These are phyloP conservation scores for Candida patagonica DNA, from an alignment of 805 yeast genomes.

Conservation along the genomic window DNA sequence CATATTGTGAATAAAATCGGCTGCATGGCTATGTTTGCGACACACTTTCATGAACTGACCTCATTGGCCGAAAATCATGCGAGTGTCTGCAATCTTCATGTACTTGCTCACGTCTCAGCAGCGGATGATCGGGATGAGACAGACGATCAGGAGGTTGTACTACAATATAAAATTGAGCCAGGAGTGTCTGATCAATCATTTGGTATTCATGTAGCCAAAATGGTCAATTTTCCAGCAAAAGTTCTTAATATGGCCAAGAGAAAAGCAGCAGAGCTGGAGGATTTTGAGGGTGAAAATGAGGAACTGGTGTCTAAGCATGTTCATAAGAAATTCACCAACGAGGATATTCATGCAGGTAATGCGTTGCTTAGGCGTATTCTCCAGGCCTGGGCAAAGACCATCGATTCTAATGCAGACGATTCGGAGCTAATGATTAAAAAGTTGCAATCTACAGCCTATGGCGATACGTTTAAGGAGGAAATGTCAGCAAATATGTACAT, in stretches of 20 bases:
- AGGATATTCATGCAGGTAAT: conserved; percentile 49
- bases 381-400: conserved; percentile 28
- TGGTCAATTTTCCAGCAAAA: conserved; percentile 85
- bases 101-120: conserved; percentile 70
- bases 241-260: conserved; percentile 93
- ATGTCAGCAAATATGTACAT: conserved; percentile 8
- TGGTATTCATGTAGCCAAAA: conserved; percentile 96
- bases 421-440: conserved; percentile 9
- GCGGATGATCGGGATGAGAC: conserved; percentile 12
- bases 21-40: conserved; percentile 86
- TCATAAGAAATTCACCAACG: conserved; percentile 37
- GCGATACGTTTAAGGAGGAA: conserved; percentile 7
- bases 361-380: conserved; percentile 36
- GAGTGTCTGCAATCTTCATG: conserved; percentile 72
- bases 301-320: conserved; percentile 31
- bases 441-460: conserved; percentile 7
- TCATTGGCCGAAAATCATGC: conserved; percentile 55
- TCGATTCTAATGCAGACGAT: conserved; percentile 9
- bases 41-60: conserved; percentile 95
- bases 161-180: conserved; percentile 86
- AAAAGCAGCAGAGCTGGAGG: conserved; percentile 81
- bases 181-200: conserved; percentile 95
- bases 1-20: conserved; percentile 60
- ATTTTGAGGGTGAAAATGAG: conserved; percentile 34
- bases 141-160: conserved; percentile 56